Base-by-base conservation (phyloP, 352 stramenopile species). In the Thalassiosira mediterranea region DNA sequence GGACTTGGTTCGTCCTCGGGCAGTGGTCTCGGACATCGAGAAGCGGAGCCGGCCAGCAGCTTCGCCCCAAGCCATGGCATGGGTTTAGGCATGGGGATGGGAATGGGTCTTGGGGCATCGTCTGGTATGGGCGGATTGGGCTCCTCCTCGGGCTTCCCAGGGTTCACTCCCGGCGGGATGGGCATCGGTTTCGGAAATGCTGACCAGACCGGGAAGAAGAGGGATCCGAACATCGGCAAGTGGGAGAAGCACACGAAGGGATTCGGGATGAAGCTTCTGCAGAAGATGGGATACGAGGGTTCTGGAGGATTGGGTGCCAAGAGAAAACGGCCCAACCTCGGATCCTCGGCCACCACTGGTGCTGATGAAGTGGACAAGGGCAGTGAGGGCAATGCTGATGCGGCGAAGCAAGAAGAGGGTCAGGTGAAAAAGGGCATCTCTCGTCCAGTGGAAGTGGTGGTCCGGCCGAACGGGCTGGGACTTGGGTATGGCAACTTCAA, bases 161-260 rank as follows among this genome's bases (percentile, higher is more conserved):
- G 42, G 2, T 68, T 61, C 11, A 21, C 19, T 37, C 48, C 47
- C 10, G 21, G 60, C 49, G 52, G 38, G 44, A 58, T 62, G 40
- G 48, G 26, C 10, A 49, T 51, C 49, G 44, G 28, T 29, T 1
- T 32, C 46, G 25, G 52, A 21, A 37, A 10, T 10, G 23, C 32
- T 5, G 32, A 26, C 25, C 32, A 31, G 21, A 31, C 46, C 21
- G 38, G 47, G 1, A 81, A 66, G 31, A 83, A 78, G 54, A 75
- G 59, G 61, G 84, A 92, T 77, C 76, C 79, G 28, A 81, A 77
- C 13, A 29, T 92, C 0, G 88, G 76, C 13, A 91, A 76, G 34
- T 98, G 96, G 96, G 92, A 98, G 87, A 98, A 97, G 79, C 96
- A 98, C 84, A 98, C 95, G 13, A 98, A 97, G 68, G 96, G 95